A percentile compares a stretch with the other conserved stretches of the same genome.
Evolutionary conservation across 2,329 filamentous ascomycete genomes (phyloP).

Genomic region (Aspergillus fumigatus): DNA sequence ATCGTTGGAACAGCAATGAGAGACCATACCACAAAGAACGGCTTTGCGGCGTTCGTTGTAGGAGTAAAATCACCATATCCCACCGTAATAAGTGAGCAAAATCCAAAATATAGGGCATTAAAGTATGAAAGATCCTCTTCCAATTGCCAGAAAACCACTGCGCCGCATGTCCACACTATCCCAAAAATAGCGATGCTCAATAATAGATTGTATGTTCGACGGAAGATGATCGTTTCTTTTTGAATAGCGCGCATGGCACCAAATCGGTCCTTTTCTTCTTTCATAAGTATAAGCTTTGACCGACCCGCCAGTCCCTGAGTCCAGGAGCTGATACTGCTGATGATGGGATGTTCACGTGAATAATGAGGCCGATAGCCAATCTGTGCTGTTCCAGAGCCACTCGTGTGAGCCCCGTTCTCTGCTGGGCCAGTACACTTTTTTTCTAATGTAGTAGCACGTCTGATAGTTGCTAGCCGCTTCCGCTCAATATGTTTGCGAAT

Average conservation of each 20-base stretch:
- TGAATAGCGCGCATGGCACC: conserved; percentile 79
- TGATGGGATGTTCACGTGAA: conserved; percentile 13
- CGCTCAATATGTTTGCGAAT: conserved; percentile 56
- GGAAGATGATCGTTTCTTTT: conserved; percentile 56
- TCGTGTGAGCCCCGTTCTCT: conserved; percentile 8
- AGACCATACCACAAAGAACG: conserved; percentile 93
- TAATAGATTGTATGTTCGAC: conserved; percentile 69
- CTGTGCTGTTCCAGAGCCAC: conserved; percentile 5
- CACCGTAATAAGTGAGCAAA: conserved; percentile 76
- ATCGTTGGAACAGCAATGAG: conserved; percentile 80
- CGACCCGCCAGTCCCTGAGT: conserved; percentile 13
- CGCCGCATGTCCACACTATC: conserved; percentile 75
- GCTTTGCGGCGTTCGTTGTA: conserved; percentile 69
- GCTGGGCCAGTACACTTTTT: conserved; percentile 15
- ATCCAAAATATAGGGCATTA: conserved; percentile 78
- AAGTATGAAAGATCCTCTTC: conserved; percentile 66
- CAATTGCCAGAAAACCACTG: conserved; percentile 65
- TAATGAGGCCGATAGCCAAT: conserved; percentile 7
- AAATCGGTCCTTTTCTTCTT: conserved; percentile 67
- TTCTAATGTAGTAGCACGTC: conserved; percentile 47
- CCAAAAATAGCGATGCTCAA: conserved; percentile 66
- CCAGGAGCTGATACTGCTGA: conserved; percentile 20
- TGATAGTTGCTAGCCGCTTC: conserved; percentile 51
- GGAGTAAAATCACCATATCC: conserved; percentile 81
- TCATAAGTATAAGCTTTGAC: conserved; percentile 52